These are phyloP conservation scores for Pseudozyma thailandica DNA, from an alignment of 1,284 basidiomycete genomes.

Conservation along the genomic window DNA sequence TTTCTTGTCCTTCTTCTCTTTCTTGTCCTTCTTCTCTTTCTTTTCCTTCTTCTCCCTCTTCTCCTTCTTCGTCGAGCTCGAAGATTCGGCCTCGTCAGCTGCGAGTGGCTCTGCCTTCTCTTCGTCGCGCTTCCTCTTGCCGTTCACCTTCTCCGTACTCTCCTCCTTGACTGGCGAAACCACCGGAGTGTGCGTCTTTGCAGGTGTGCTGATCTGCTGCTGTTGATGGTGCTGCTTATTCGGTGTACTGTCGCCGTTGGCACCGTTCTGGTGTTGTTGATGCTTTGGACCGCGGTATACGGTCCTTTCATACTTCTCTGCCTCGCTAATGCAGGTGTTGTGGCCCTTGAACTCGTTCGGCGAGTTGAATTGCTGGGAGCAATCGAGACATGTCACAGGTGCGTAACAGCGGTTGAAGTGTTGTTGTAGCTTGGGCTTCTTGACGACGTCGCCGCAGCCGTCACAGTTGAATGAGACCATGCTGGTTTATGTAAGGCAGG, in stretches of 20 bases:
- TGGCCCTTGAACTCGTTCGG: conserved; percentile 65
- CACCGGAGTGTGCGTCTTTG: background rate
- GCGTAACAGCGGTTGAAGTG: conserved; percentile 64
- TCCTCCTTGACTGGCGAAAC: conserved; percentile 17
- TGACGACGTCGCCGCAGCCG: conserved; percentile 65
- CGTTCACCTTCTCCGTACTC: conserved; percentile 10
- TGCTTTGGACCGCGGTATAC: conserved; percentile 47
- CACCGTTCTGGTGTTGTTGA: conserved; percentile 14
- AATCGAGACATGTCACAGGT: conserved; percentile 66
- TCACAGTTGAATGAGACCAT: conserved; percentile 67
- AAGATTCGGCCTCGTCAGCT: background rate
- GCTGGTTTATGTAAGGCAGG: background rate
- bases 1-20: conserved; percentile 32
- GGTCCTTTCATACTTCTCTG: conserved; percentile 66
- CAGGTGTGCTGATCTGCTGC: conserved; percentile 7
- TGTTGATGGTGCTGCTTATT: conserved; percentile 18
- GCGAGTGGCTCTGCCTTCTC: conserved; percentile 7
- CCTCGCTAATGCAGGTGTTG: conserved; percentile 67
- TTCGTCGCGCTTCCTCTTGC: conserved; percentile 31
- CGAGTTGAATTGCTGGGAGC: conserved; percentile 60
- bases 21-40: conserved; percentile 68
- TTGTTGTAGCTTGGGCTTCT: conserved; percentile 66
- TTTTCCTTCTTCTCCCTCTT: conserved; percentile 30
- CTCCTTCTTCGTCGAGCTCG: conserved; percentile 12
- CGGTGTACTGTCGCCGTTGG: conserved; percentile 12